Base-by-base conservation (phyloP, 2,329 filamentous ascomycete genomes). In the Lasiodiplodia citricola region DNA sequence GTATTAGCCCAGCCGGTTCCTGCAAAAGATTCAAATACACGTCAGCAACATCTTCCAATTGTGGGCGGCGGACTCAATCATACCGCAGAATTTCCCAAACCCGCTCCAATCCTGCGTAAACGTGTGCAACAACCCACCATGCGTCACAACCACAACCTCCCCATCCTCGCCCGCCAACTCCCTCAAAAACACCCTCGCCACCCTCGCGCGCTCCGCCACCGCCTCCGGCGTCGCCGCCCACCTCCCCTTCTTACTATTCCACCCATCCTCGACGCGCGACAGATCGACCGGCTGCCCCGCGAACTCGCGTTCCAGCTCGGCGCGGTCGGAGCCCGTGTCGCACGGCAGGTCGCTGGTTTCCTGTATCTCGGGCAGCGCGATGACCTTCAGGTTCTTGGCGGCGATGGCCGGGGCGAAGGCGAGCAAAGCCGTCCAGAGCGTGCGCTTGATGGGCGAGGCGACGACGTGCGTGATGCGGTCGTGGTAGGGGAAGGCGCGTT, bases 61-160 rank as follows among this genome's bases (percentile, higher is more conserved):
- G 28, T 28, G 28, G 25, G 25, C 25, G 25, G 4, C n/a, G 25
- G 25, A 25, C 2, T 25, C 25, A 25, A 25, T 25, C 41, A 10
- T 77, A 83, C 83, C 84, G 70, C 81, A 76, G 72, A 82, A 83
- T 54, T 79, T 76, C 58, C 82, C 83, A 74, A 74, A 85, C 52
- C 89, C 91, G 66, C 88, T 84, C 88, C 90, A 96, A 75, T 97
- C 93, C 72, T 94, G 88, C 0, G 92, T 96, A 71, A 97, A 82
- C 74, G 93, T 96, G 78, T 97, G 94, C 74, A 97, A 77, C 73
- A 94, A 92, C 0, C 91, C 92, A 1, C 94, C 94, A 74, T 97
- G 94, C 3, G 92, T 91, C 8, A 96, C 92, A 2, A 94, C 85
- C 0, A 91, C 88, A 35, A 97, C 87, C 73, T 95, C 87, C 74